Conservation (phyloP, 2,329 filamentous ascomycete species). For the Incumbomyces lentus region DNA sequence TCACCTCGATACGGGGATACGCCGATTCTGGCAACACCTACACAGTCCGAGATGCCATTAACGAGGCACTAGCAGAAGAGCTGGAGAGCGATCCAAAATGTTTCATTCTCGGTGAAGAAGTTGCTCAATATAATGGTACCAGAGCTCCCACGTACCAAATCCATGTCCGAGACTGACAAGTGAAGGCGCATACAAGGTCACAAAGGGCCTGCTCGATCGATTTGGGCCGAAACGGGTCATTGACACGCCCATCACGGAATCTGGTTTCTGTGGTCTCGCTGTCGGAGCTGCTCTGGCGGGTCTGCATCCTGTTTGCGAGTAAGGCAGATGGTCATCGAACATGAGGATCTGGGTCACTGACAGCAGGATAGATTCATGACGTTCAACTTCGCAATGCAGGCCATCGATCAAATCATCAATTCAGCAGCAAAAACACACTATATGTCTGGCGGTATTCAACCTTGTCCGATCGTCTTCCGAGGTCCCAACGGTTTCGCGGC, state of each 20-base stretch:
- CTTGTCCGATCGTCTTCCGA: slow-evolving; percentile 99
- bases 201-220: slow-evolving; percentile 90
- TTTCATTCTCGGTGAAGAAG: slow-evolving; percentile 93
- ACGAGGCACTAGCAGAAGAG: slow-evolving; percentile 96
- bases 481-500: slow-evolving; percentile 96
- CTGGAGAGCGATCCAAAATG: slow-evolving; percentile 90
- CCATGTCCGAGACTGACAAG: background rate
- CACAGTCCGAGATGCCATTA: slow-evolving; percentile 92
- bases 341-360: background rate
- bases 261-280: slow-evolving; percentile 85
- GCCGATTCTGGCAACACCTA: slow-evolving; percentile 70
- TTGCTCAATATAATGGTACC: slow-evolving; percentile 98
- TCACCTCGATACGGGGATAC: slow-evolving; percentile 44
- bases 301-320: slow-evolving; percentile 70
- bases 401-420: slow-evolving; percentile 99
- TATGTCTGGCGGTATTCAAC: slow-evolving; percentile 99
- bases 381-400: slow-evolving; percentile 99
- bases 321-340: slow-evolving; percentile 31
- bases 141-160: slow-evolving; percentile 31
- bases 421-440: slow-evolving; percentile 98
- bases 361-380: slow-evolving; percentile 97
- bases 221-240: slow-evolving; percentile 97
- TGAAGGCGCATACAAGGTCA: slow-evolving; percentile 70
- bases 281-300: slow-evolving; percentile 91
- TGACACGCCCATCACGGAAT: slow-evolving; percentile 96